Base-by-base conservation (phyloP, 208 protist species). In the Lotmaria passim region DNA sequence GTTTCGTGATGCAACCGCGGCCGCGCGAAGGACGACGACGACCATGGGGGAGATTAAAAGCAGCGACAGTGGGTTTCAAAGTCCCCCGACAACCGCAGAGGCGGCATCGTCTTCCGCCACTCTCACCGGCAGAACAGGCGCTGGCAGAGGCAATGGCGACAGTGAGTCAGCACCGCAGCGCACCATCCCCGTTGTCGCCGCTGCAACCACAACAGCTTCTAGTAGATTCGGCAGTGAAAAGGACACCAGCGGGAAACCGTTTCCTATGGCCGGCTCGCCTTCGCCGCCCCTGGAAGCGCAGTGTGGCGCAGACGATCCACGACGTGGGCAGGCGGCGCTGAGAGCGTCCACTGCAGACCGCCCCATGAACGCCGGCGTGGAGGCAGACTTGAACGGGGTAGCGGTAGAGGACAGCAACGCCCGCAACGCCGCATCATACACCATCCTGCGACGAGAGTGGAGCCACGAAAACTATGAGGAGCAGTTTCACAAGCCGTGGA, bases 391-490 rank as follows among this genome's bases (percentile, higher is more conserved):
- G 3, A 51, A 17, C 51, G 38, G 36, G 10, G 36, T 15, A 15
- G 51, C 30, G 11, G 31, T 52, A 1, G 60, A 56, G 12, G 44
- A 15, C 10, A 78, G 21, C 50, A 36, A n/a, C n/a, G n/a, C 36
- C n/a, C 60, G 48, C 43, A 72, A 39, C 39, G 66, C 78, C 14
- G 73, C 78, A 19, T 80, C 71, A 14, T 79, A 75, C 36, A 57
- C 69, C 11, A 82, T 87, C 44, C 21, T 84, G 17, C 71, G 78
- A 28, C 76, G 58, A 24, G 78, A 79, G 60, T 82, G 82, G 82
- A 64, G 72, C 17, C 63, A 48, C n/a, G 82, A 87, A 63, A 76
- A 78, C 67, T 82, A 84, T 69, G 47, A 79, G 14, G 75, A 82
- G 47, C 64, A 65, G 64, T 78, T 76, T 43, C 73, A 80, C 66